Percentiles rank a stretch among this genome's conserved stretches.
Conservation (phyloP, 768 basidiomycete genomes). For the Boletus rubescentipes region DNA sequence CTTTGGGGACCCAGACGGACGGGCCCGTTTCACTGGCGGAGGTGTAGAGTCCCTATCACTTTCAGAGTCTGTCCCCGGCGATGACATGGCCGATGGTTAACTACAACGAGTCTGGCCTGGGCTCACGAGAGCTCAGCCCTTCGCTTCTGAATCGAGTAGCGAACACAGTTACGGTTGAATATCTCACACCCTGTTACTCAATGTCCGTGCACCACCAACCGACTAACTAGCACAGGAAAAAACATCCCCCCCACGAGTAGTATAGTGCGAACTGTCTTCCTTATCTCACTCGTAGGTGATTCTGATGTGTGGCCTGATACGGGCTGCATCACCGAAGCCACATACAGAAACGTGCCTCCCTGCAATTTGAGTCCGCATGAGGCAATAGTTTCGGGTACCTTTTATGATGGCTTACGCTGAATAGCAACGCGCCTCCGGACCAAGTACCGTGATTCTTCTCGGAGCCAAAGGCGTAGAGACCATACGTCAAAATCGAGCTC, state of each 20-base stretch:
- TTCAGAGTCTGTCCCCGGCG: slow-evolving; percentile 29
- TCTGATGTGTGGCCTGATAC: slow-evolving; percentile 50
- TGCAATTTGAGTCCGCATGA: slow-evolving; percentile 28
- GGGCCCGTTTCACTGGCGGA: slow-evolving; percentile 39
- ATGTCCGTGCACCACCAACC: slow-evolving; percentile 63
- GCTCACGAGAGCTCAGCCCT: background rate
- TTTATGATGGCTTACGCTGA: slow-evolving; percentile 61
- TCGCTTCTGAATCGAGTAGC: background rate
- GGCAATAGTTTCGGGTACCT: background rate
- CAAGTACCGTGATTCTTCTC: slow-evolving; percentile 43
- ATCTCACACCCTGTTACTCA: slow-evolving; percentile 3
- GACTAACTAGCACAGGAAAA: slow-evolving; percentile 60
- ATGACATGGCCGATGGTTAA: slow-evolving; percentile 25
- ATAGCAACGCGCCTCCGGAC: slow-evolving; percentile 76
- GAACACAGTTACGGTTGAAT: background rate
- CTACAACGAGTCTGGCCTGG: slow-evolving; percentile 1
- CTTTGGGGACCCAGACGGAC: slow-evolving; percentile 34
- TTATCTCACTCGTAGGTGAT: slow-evolving; percentile 40
- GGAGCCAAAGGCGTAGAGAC: slow-evolving; percentile 51
- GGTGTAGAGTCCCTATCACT: slow-evolving; percentile 26
- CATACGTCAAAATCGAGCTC: slow-evolving; percentile 76
- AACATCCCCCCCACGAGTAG: slow-evolving; percentile 70
- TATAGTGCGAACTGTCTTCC: slow-evolving; percentile 44
- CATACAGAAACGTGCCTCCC: slow-evolving; percentile 95
- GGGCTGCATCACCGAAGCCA: slow-evolving; percentile 87